Evolutionary conservation across 768 basidiomycete species (phyloP).

Genomic region (Tulasnella calospora): DNA sequence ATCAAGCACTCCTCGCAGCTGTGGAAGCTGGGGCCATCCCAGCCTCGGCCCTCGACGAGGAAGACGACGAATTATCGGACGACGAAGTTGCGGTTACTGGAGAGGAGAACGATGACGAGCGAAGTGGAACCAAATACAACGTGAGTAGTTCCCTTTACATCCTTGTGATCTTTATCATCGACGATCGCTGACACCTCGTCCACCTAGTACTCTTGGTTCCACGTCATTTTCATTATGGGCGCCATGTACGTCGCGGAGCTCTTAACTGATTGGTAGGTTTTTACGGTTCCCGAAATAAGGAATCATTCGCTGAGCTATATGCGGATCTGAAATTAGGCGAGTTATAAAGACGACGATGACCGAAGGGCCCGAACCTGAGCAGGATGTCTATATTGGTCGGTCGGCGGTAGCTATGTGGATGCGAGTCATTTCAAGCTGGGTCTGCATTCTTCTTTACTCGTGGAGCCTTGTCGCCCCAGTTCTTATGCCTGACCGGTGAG

Average conservation of each 20-base stretch:
- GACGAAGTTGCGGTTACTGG: conserved; percentile 52
- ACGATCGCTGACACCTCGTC: conserved; percentile 15
- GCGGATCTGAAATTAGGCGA: conserved; percentile 33
- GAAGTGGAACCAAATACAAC: conserved; percentile 89
- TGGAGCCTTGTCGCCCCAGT: conserved; percentile 89
- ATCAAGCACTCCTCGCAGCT: conserved; percentile 90
- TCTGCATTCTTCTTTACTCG: conserved; percentile 77
- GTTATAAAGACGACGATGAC: conserved; percentile 34
- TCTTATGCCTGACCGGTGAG: conserved; percentile 83
- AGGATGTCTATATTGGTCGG: conserved; percentile 78
- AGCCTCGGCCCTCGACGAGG: conserved; percentile 78
- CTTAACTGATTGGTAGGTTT: conserved; percentile 87
- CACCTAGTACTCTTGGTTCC: conserved; percentile 93
- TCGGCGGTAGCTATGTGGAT: conserved; percentile 99
- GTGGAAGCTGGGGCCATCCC: conserved; percentile 96
- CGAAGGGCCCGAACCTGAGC: conserved; percentile 31
- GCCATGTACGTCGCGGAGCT: conserved; percentile 98
- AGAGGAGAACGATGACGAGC: conserved; percentile 86
- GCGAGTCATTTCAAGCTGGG: conserved; percentile 93
- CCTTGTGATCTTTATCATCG: neutral
- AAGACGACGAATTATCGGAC: conserved; percentile 55
- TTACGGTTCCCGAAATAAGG: neutral
- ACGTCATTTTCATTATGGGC: conserved; percentile 91
- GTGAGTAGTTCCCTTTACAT: conserved; percentile 43
- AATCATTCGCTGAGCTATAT: neutral